Conservation (phyloP, 2,329 filamentous ascomycete species). For the Acrocalymma vagum region DNA sequence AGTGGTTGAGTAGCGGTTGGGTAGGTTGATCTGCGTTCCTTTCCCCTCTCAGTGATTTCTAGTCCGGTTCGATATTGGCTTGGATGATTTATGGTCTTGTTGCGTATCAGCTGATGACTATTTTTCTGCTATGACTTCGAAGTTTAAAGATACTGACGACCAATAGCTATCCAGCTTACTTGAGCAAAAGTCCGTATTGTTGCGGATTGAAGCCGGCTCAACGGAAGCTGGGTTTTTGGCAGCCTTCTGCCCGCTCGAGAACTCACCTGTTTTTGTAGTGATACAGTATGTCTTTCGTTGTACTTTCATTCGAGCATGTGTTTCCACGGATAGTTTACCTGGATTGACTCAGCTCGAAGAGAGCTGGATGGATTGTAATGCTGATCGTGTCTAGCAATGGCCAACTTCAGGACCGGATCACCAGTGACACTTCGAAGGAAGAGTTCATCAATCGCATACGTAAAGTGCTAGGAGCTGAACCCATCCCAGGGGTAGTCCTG, state of each 20-base stretch:
- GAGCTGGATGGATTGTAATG: background rate
- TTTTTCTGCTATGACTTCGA: no score
- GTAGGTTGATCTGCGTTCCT: constrained; percentile 27
- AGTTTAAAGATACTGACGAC: constrained; percentile 1
- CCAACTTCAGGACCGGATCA: constrained; percentile 78
- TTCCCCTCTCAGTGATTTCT: background rate
- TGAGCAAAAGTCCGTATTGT: constrained; percentile 69
- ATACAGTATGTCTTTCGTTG: constrained; percentile 68
- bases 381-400: constrained; percentile 63
- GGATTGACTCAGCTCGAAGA: no score
- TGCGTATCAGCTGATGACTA: no score
- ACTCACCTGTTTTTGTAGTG: constrained; percentile 79
- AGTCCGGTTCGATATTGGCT: no score
- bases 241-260: constrained; percentile 82
- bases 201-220: constrained; percentile 76
- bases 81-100: no score
- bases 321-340: no score
- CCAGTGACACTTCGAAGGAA: constrained; percentile 68
- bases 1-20: constrained; percentile 62
- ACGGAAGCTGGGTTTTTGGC: constrained; percentile 83
- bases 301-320: no score
- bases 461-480: constrained; percentile 42
- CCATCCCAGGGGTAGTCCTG: constrained; percentile 32
- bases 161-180: constrained; percentile 59
- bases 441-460: constrained; percentile 70